Conservation (phyloP, 495 filamentous ascomycete genomes). For the Alectoria sarmentosa region DNA sequence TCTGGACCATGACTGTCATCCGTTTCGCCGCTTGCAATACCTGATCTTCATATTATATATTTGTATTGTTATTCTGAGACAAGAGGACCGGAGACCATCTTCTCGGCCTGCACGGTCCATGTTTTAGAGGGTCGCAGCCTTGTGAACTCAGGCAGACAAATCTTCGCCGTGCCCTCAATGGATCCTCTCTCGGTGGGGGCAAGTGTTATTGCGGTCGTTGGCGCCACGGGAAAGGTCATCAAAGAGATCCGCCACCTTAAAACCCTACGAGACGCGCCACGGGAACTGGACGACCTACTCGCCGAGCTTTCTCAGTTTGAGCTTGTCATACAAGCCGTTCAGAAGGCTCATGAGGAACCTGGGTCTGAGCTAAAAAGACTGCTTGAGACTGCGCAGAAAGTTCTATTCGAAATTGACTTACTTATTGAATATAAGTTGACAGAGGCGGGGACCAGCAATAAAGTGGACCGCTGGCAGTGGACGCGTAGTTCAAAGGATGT, state of each 20-base stretch:
- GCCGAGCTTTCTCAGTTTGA: slow-evolving; percentile 5
- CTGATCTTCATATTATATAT: not conserved
- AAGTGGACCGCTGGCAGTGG: slow-evolving; percentile 14
- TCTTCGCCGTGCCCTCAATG: not conserved
- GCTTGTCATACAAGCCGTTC: not conserved
- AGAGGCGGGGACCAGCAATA: not conserved
- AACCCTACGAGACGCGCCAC: slow-evolving; percentile 1
- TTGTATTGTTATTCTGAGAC: not conserved
- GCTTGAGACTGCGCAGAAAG: not conserved
- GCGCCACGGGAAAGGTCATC: slow-evolving; percentile 6
- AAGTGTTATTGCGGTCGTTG: slow-evolving; percentile 9
- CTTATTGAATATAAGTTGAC: slow-evolving; percentile 9
- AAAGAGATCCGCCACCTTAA: slow-evolving; percentile 1
- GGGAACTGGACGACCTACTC: slow-evolving; percentile 6
- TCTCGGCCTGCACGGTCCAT: no score
- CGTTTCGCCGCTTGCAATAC: not conserved
- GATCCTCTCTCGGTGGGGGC: slow-evolving; percentile 8
- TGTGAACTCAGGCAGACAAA: not conserved
- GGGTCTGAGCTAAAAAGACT: not conserved
- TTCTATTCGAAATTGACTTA: not conserved
- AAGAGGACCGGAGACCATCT: no score
- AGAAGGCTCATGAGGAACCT: not conserved
- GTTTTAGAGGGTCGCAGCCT: not conserved
- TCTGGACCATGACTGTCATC: not conserved
- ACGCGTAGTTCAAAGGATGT: not conserved